A percentile compares a stretch with the other conserved stretches of the same genome.
phyloP scores from a whole-genome alignment of 2,329 filamentous ascomycete genomes.

The Penicillium rolfsii region DNA sequence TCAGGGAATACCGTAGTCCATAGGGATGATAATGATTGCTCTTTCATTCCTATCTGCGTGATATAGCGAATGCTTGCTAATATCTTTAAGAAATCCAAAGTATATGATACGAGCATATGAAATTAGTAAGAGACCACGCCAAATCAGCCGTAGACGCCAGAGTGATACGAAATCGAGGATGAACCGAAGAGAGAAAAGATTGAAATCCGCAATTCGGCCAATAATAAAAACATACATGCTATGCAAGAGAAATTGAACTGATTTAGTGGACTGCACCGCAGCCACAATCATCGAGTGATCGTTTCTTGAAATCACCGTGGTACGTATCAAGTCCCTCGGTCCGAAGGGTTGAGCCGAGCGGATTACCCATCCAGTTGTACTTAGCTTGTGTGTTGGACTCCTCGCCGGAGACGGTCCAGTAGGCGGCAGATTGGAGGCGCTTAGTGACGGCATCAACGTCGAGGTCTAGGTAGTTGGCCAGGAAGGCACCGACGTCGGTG shows the following conservation, averaged over 20 bases:
- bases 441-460: slow-evolving; percentile 77
- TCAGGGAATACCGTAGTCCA: neutral
- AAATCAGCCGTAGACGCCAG: neutral
- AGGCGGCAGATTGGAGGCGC: slow-evolving; percentile 60
- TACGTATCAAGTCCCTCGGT: slow-evolving; percentile 48
- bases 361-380: slow-evolving; percentile 48
- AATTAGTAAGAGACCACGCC: neutral
- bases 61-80: neutral
- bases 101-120: neutral
- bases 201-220: neutral
- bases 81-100: no score
- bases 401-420: slow-evolving; percentile 26
- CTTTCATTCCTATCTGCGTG: neutral
- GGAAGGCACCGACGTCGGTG: slow-evolving; percentile 83
- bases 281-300: slow-evolving; percentile 38
- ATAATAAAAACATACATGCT: neutral
- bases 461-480: slow-evolving; percentile 76
- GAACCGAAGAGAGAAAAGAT: neutral
- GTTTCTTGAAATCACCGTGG: slow-evolving; percentile 50
- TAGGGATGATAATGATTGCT: neutral
- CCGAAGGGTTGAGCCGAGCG: slow-evolving; percentile 41
- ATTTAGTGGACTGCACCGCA: slow-evolving; percentile 32
- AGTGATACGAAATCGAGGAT: neutral
- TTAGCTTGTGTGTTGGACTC: slow-evolving; percentile 26
- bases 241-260: slow-evolving; percentile 14